A percentile compares a stretch with the other conserved stretches of the same genome.
These are phyloP conservation scores for Jasminum sambac DNA, from an alignment of 257 asterid species.

Conservation along the genomic window DNA sequence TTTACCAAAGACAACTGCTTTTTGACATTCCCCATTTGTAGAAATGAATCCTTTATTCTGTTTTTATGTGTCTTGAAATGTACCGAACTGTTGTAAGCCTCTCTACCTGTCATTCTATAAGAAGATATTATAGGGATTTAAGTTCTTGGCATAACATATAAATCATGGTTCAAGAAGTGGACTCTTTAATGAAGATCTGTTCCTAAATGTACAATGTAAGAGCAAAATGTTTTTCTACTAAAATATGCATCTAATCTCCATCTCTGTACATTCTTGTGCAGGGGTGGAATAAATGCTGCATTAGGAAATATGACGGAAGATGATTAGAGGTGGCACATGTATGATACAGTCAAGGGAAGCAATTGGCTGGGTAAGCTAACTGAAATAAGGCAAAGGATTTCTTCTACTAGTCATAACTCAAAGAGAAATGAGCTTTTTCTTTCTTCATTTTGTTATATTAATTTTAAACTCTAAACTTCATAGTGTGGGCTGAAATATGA, in stretches of 20 bases:
- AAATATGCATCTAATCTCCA: neutral
- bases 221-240: neutral
- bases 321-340: conserved; percentile 99
- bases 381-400: neutral
- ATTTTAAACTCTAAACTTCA: neutral
- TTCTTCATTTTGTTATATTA: neutral
- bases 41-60: neutral
- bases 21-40: neutral
- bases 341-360: conserved; percentile 96
- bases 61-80: neutral
- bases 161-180: neutral
- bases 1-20: neutral
- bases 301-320: conserved; percentile 95
- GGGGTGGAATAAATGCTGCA: conserved; percentile 99
- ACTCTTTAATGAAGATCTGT: neutral
- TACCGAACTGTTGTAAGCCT: neutral
- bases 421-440: neutral
- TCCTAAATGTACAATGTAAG: neutral
- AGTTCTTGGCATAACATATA: neutral
- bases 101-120: neutral
- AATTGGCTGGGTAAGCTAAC: conserved; percentile 85
- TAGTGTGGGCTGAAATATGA: no score
- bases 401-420: neutral
- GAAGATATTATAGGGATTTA: neutral
- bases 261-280: conserved; percentile 25